phyloP scores from a whole-genome alignment of 352 stramenopile species.

The Sclerospora graminicola region DNA sequence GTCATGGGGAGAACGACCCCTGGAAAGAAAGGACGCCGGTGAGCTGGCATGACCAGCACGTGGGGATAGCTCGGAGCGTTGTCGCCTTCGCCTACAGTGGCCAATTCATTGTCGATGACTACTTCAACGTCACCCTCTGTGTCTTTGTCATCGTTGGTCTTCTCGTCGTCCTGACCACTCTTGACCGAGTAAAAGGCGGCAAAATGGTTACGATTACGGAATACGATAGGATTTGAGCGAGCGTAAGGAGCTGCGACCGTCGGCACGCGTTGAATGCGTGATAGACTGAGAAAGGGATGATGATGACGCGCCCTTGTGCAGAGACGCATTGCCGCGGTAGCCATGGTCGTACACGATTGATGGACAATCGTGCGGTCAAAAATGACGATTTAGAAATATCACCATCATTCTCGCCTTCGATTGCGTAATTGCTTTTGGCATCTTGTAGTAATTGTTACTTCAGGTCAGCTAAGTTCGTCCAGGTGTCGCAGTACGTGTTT shows the following conservation, averaged over 20 bases:
- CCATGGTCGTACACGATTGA: background rate
- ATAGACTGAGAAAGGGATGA: background rate
- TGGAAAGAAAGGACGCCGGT: slow-evolving; percentile 73
- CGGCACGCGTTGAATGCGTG: slow-evolving; percentile 3
- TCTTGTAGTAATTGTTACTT: background rate
- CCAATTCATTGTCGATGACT: slow-evolving; percentile 49
- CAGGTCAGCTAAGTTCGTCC: slow-evolving; percentile 39
- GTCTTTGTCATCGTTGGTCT: slow-evolving; percentile 19
- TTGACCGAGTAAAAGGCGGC: slow-evolving; percentile 25
- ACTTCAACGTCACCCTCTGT: slow-evolving; percentile 24
- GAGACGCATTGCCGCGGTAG: slow-evolving; percentile 20
- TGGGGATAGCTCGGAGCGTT: slow-evolving; percentile 58
- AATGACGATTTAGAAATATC: background rate
- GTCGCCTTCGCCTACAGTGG: slow-evolving; percentile 52
- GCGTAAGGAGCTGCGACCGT: slow-evolving; percentile 1
- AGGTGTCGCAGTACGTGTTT: slow-evolving; percentile 63
- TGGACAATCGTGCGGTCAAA: slow-evolving; percentile 4
- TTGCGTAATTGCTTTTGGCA: background rate
- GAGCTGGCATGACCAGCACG: slow-evolving; percentile 66
- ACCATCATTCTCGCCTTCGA: slow-evolving; percentile 1
- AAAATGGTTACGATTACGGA: slow-evolving; percentile 2
- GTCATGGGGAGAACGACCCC: slow-evolving; percentile 79
- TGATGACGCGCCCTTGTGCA: slow-evolving; percentile 19
- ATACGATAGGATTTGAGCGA: slow-evolving; percentile 1
- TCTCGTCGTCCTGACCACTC: slow-evolving; percentile 14